A percentile compares a stretch with the other conserved stretches of the same genome.
Evolutionary conservation across 352 stramenopile species (phyloP).

Genomic region (Pythium aristosporum): DNA sequence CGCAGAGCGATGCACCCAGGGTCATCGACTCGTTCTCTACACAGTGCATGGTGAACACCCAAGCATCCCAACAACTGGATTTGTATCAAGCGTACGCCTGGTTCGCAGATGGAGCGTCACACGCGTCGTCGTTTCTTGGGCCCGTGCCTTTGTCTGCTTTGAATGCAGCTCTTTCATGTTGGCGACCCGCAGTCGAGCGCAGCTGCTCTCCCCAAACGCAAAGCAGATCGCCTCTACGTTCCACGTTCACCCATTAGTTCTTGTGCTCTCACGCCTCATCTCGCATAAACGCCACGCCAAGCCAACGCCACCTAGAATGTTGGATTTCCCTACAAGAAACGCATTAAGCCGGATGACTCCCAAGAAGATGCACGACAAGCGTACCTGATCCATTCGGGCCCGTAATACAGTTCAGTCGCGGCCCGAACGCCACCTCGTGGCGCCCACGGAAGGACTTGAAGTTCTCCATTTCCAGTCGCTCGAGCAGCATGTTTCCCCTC

Average conservation of each 20-base stretch:
- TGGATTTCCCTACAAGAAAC: slow-evolving; percentile 36
- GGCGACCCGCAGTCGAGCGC: slow-evolving; percentile 31
- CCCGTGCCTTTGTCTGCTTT: neutral
- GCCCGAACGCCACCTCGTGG: slow-evolving; percentile 32
- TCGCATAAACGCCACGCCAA: neutral
- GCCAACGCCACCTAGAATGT: slow-evolving; percentile 33
- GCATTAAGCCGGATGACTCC: too few species aligned
- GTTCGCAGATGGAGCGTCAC: slow-evolving; percentile 34
- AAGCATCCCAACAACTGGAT: neutral
- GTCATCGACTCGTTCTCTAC: slow-evolving; percentile 30
- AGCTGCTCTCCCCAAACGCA: slow-evolving; percentile 37
- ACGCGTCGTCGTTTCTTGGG: slow-evolving; percentile 24
- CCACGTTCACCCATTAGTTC: neutral
- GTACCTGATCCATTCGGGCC: slow-evolving; percentile 40
- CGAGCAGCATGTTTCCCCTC: slow-evolving; percentile 28
- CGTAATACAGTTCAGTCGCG: slow-evolving; percentile 43
- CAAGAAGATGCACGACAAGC: neutral
- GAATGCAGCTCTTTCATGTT: slow-evolving; percentile 37
- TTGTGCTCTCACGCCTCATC: neutral
- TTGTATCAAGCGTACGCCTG: slow-evolving; percentile 17
- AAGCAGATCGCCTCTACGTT: slow-evolving; percentile 46
- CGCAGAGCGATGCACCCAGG: slow-evolving; percentile 30
- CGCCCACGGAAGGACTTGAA: slow-evolving; percentile 43
- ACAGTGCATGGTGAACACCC: neutral
- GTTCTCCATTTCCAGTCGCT: slow-evolving; percentile 43